phyloP scores from a whole-genome alignment of 192 early-diverging fungal genomes.

The Entrophospora sp. region DNA sequence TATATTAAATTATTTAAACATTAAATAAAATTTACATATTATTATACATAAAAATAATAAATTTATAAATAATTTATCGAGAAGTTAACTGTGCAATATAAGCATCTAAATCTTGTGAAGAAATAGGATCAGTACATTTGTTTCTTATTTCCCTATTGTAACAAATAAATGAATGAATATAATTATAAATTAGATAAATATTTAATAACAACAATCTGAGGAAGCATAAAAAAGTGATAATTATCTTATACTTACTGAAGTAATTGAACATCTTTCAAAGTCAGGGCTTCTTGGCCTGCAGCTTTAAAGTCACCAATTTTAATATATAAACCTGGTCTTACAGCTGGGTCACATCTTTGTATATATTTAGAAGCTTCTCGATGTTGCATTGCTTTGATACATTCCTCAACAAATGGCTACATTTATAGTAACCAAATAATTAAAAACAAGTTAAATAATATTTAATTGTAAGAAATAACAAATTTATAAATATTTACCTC shows the following conservation, averaged over 20 bases:
- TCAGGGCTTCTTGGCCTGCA: slow-evolving; percentile 58
- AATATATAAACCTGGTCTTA: slow-evolving; percentile 54
- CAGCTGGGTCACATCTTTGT: slow-evolving; percentile 52
- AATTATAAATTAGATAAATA: not conserved
- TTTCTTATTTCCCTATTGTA: slow-evolving; percentile 28
- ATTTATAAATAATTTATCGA: not conserved
- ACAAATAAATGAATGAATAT: not conserved
- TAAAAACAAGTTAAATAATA: not conserved
- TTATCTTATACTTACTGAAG: slow-evolving; percentile 37
- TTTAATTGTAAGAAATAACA: not conserved
- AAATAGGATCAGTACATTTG: slow-evolving; percentile 37
- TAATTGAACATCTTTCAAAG: slow-evolving; percentile 52
- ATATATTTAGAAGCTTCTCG: slow-evolving; percentile 73
- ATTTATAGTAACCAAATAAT: not conserved
- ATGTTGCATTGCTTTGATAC: slow-evolving; percentile 63
- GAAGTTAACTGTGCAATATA: slow-evolving; percentile 29
- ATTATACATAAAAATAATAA: not conserved
- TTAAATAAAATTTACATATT: not conserved
- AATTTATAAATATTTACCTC: slow-evolving; percentile 25
- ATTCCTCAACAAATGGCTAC: slow-evolving; percentile 74
- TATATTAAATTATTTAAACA: too few relatives aligned
- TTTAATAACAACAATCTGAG: not conserved
- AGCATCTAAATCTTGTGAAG: slow-evolving; percentile 37
- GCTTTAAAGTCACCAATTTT: slow-evolving; percentile 67
- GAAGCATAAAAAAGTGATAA: not conserved